Evolutionary conservation across 2,329 filamentous ascomycete genomes (phyloP), one percentile per base, ranked within the genome.

Genomic region (Ophiostoma ulmi): DNA sequence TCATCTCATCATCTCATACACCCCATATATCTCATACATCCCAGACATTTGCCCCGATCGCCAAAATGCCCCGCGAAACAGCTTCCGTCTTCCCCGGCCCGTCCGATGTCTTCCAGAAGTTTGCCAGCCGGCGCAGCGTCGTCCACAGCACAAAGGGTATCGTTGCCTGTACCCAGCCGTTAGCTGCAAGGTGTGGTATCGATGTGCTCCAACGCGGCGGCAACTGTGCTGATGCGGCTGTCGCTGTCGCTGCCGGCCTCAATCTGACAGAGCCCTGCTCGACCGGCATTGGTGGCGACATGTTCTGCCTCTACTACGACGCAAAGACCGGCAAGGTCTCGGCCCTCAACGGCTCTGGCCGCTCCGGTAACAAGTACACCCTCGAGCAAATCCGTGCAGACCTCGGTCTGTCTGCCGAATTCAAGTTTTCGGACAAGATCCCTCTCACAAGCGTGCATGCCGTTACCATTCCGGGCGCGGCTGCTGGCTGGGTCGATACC

Each of bases 141-240:
- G 92, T 98, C 14, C 94, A 98, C 79, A 97, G 93, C 79, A 94
- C 91, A 5, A 90, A 94, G 76, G 94, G 93, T 65, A 97, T 98
- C 71, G 91, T 98, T 67, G 87, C 94, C 13, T 96, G 91, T 78
- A 91, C 93, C 1, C 94, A 98, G 79, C 93, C 95, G 17, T 83
- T 98, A 70, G 95, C 95, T 6, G 91, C 92, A 35, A 91, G 91
- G 80, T 96, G 93, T 72, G 95, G 95, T 31, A 87, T 97, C 69
- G 88, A 91, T 71, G 85, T 98, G 55, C 82, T 99, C n/a, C 87
- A 89, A 71, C 89, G 91, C 67, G 95, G 95, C 71, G 95, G 95
- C 70, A 99, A 98, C 82, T 93, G 93, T 73, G 95, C 94, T 75
- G 94, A 98, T 83, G 94, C 95, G n/a, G 94, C 95, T 10, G 92